Conservation (phyloP, 2,329 filamentous ascomycete genomes). For the Alternaria burnsii region DNA sequence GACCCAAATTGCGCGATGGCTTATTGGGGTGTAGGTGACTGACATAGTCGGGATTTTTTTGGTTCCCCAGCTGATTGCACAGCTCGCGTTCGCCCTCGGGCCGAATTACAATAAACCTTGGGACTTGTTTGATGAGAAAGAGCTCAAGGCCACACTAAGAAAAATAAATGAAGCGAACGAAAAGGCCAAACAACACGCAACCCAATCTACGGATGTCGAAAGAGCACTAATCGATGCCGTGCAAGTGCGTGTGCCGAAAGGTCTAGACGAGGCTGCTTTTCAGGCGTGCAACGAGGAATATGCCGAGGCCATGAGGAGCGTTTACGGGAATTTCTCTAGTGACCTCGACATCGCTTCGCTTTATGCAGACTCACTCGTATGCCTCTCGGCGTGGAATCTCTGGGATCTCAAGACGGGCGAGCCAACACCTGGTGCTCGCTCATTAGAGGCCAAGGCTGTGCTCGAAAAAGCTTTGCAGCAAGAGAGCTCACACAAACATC, state of each 20-base stretch:
- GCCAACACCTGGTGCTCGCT: conserved; percentile 64
- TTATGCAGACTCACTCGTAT: conserved; percentile 72
- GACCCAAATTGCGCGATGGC: conserved; percentile 69
- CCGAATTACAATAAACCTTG: conserved; percentile 85
- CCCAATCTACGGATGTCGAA: conserved; percentile 62
- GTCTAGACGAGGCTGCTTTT: conserved; percentile 53
- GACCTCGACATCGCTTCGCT: conserved; percentile 71
- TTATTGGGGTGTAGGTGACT: conserved; percentile 66
- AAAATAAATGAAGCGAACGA: conserved; percentile 58
- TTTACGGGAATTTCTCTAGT: conserved; percentile 61
- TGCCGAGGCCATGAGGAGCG: conserved; percentile 67
- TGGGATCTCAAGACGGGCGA: conserved; percentile 69
- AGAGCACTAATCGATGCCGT: conserved; percentile 70
- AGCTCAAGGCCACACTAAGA: conserved; percentile 62
- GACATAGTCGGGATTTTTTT: not conserved
- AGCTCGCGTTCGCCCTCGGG: conserved; percentile 70
- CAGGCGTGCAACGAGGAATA: conserved; percentile 67
- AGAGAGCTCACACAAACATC: conserved; percentile 64
- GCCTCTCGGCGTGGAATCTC: conserved; percentile 70
- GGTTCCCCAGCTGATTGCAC: conserved; percentile 47
- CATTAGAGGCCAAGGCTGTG: conserved; percentile 65
- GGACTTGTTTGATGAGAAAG: conserved; percentile 71
- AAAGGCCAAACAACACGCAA: conserved; percentile 54
- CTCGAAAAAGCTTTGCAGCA: conserved; percentile 67
- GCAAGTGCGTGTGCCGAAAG: conserved; percentile 54